phyloP scores from a whole-genome alignment of 169 alveolate species.

The Eimeria necatrix region DNA sequence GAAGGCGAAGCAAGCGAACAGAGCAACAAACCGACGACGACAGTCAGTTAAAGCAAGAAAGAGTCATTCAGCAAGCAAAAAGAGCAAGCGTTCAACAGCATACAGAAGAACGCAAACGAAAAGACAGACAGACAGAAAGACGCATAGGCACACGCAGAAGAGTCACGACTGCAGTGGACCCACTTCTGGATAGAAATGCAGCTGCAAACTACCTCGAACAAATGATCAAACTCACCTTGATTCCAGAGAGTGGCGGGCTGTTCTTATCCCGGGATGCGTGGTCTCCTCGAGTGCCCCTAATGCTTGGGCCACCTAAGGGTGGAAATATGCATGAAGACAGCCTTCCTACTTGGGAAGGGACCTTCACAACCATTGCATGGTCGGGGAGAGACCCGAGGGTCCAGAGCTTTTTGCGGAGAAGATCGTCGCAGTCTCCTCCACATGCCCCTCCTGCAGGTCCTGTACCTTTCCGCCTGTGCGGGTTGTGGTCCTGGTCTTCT shows the following conservation, averaged over 20 bases:
- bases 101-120: not conserved
- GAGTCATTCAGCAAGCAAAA: not conserved
- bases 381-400: constrained; percentile 1
- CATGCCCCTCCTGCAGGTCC: not conserved
- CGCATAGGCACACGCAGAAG: not conserved
- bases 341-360: not conserved
- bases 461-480: not conserved
- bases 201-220: too few species aligned
- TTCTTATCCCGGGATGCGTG: not conserved
- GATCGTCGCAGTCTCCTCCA: not conserved
- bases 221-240: not conserved
- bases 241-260: not conserved
- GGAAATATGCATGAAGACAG: not conserved
- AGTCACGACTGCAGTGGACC: not conserved
- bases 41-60: not conserved
- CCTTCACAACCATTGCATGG: not conserved
- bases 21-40: not conserved
- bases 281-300: not conserved
- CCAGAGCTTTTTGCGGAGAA: constrained; percentile 10
- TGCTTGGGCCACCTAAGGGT: not conserved
- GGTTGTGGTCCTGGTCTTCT: not conserved
- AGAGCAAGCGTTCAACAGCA: not conserved
- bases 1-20: not conserved
- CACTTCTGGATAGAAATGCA: too few species aligned
- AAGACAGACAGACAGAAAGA: not conserved